These are phyloP conservation scores for Globisporangium yorkense DNA, from an alignment of 352 stramenopile genomes.

Conservation along the genomic window DNA sequence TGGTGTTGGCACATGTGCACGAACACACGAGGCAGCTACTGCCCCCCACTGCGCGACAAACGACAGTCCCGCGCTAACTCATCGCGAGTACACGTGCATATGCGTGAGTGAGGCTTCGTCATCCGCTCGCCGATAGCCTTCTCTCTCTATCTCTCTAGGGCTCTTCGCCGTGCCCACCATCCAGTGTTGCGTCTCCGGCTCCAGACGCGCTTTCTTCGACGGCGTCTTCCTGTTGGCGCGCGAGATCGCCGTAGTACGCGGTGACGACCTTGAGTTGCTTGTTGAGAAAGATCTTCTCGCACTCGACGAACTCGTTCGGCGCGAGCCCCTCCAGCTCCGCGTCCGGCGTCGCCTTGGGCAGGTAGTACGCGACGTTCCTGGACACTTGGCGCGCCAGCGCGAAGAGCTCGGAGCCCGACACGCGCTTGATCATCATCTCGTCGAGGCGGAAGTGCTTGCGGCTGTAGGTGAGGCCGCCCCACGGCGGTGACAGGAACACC, in stretches of 20 bases:
- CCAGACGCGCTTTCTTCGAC: too few relatives aligned
- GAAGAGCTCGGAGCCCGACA: conserved; percentile 62
- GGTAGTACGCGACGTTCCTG: conserved; percentile 79
- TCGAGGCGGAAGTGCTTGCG: conserved; percentile 51
- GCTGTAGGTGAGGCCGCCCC: conserved; percentile 80
- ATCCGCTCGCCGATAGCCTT: too few relatives aligned
- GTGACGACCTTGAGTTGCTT: conserved; percentile 76
- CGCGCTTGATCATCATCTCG: conserved; percentile 57
- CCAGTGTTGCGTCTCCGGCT: too few relatives aligned
- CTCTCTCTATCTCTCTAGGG: too few relatives aligned
- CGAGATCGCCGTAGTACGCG: conserved; percentile 74
- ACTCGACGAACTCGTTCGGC: conserved; percentile 52
- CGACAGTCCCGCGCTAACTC: too few relatives aligned
- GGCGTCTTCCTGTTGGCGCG: background rate
- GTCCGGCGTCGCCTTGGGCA: conserved; percentile 62
- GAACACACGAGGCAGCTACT: too few relatives aligned
- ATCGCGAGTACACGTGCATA: too few relatives aligned
- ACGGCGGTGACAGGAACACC: conserved; percentile 90
- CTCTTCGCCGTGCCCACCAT: too few relatives aligned
- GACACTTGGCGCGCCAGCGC: conserved; percentile 45
- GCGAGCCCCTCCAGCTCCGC: conserved; percentile 44
- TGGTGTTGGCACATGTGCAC: too few relatives aligned
- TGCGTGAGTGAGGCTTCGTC: too few relatives aligned
- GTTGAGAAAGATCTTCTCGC: conserved; percentile 78
- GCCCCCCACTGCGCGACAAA: too few relatives aligned